Conservation (phyloP, 1,284 basidiomycete genomes). For the Malassezia japonica region DNA sequence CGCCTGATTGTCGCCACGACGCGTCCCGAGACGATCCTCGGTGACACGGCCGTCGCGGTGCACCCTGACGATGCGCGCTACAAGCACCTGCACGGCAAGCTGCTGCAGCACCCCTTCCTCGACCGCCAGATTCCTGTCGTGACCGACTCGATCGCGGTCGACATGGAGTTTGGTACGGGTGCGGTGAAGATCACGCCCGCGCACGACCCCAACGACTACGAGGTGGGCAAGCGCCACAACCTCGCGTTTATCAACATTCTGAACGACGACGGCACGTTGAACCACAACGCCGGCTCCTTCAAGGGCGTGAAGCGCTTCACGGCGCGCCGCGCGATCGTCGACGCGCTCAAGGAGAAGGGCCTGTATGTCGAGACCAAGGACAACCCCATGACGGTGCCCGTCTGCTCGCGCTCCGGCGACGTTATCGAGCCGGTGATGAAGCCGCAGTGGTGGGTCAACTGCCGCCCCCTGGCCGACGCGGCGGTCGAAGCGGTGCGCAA, state of each 20-base stretch:
- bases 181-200: constrained; percentile 99
- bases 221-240: constrained; percentile 78
- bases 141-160: constrained; percentile 72
- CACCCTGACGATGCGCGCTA: constrained; percentile 91
- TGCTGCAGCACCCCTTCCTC: constrained; percentile 80
- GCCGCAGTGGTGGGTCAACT: constrained; percentile 99
- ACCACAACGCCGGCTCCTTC: constrained; percentile 78
- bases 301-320: constrained; percentile 74
- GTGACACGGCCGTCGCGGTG: constrained; percentile 93
- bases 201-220: constrained; percentile 95
- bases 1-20: constrained; percentile 90
- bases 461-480: constrained; percentile 72
- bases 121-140: constrained; percentile 80
- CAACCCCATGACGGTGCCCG: constrained; percentile 47
- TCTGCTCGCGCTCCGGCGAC: constrained; percentile 58
- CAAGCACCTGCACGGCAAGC: constrained; percentile 90
- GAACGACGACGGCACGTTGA: constrained; percentile 95
- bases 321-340: constrained; percentile 72
- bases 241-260: constrained; percentile 90
- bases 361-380: constrained; percentile 86
- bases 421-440: constrained; percentile 91
- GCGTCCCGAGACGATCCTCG: constrained; percentile 96
- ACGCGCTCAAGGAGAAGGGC: constrained; percentile 74
- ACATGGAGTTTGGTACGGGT: constrained; percentile 95
- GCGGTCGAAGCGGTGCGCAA: constrained; percentile 62